These are phyloP conservation scores for Vitellaria paradoxa DNA, from an alignment of 179 eudicot species.

Conservation along the genomic window DNA sequence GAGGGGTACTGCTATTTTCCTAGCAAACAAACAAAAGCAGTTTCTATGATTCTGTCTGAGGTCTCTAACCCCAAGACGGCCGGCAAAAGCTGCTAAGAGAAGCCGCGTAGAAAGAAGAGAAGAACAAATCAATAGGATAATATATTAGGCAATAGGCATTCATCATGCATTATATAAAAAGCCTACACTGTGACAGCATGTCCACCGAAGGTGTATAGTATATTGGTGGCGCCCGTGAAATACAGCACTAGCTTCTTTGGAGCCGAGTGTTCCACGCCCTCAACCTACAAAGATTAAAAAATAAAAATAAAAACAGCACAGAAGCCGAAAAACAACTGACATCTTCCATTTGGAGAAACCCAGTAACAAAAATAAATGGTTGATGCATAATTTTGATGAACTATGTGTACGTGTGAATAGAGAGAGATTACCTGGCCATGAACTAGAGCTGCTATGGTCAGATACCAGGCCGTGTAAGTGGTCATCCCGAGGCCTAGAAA, in stretches of 20 bases:
- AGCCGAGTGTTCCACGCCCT: conserved; percentile 64
- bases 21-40: not conserved
- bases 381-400: not conserved
- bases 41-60: conserved; percentile 13
- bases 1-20: not conserved
- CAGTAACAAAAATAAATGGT: not conserved
- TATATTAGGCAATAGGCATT: too few species aligned
- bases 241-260: conserved; percentile 70
- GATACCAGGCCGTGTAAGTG: conserved; percentile 92
- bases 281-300: conserved; percentile 30
- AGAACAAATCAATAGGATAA: not conserved
- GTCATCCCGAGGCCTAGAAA: conserved; percentile 87
- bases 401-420: not conserved
- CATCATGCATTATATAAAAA: not conserved
- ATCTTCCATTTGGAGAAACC: not conserved
- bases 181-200: conserved; percentile 89
- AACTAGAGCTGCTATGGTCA: conserved; percentile 66
- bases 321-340: not conserved
- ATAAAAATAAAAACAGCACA: not conserved
- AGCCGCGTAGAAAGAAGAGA: conserved; percentile 23
- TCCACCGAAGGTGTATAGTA: conserved; percentile 83
- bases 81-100: conserved; percentile 44
- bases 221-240: conserved; percentile 89
- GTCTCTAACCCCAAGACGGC: conserved; percentile 21
- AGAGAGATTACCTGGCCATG: conserved; percentile 73